A percentile compares a stretch with the other conserved stretches of the same genome.
Conservation (phyloP, 805 yeast species). For the Cyberlindnera veronae region DNA sequence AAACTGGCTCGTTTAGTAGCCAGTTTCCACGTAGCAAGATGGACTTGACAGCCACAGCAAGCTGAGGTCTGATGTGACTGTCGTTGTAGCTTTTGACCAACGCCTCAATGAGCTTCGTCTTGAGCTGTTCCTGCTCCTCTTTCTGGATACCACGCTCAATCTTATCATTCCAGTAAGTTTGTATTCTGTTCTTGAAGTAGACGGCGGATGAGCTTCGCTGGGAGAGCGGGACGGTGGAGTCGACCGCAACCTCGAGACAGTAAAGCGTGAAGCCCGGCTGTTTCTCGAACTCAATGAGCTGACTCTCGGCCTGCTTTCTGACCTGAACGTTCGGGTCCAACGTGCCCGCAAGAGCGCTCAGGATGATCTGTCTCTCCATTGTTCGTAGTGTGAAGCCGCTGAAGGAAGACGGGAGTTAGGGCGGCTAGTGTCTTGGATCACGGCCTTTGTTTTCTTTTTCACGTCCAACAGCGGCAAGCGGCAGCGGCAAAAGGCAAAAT, state of each 20-base stretch:
- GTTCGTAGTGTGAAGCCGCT: too few relatives aligned
- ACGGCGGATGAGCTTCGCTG: slow-evolving; percentile 62
- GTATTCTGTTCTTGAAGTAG: slow-evolving; percentile 62
- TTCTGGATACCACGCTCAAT: slow-evolving; percentile 30
- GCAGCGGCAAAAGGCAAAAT: too few relatives aligned
- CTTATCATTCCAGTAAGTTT: slow-evolving; percentile 46
- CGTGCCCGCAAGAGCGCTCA: slow-evolving; percentile 50
- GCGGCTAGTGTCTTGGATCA: slow-evolving; percentile 13
- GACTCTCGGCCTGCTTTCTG: slow-evolving; percentile 52
- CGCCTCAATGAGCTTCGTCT: slow-evolving; percentile 50
- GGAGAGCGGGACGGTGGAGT: slow-evolving; percentile 37
- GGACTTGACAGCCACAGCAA: slow-evolving; percentile 52
- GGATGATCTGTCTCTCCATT: slow-evolving; percentile 45
- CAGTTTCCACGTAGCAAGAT: slow-evolving; percentile 46
- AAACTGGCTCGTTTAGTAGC: slow-evolving; percentile 30
- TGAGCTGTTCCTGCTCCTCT: slow-evolving; percentile 54
- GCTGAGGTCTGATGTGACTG: slow-evolving; percentile 48
- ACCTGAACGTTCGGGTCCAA: slow-evolving; percentile 47
- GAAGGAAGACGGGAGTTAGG: not conserved
- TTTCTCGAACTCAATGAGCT: slow-evolving; percentile 47
- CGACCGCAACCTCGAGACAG: slow-evolving; percentile 47
- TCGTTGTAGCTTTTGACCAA: slow-evolving; percentile 42
- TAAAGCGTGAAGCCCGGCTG: slow-evolving; percentile 57
- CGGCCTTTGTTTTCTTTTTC: too few relatives aligned
- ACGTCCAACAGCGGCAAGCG: too few relatives aligned